Base-by-base conservation (phyloP, 2,329 filamentous ascomycete genomes). In the Emergomyces africanus region DNA sequence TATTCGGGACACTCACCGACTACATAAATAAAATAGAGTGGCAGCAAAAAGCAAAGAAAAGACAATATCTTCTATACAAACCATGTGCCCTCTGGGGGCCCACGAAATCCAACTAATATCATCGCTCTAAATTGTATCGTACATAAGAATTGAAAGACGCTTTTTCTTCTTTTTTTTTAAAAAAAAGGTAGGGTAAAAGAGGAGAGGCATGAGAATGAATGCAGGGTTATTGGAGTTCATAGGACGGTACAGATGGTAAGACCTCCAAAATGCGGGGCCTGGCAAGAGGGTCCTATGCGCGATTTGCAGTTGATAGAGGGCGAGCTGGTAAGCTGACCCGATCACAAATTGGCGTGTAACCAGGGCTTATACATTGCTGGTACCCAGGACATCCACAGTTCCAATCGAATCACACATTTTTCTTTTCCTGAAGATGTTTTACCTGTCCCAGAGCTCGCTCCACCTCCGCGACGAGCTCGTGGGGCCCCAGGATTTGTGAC, bases 391-490 rank as follows among this genome's bases (percentile, higher is more conserved):
- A 23, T 20, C 12, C 12, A 25, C 12, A 20, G n/a, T 39, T 15
- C 50, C 50, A 54, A 35, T 0, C 0, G 49, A 20, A 37, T 54
- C 50, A 58, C 15, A 6, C 6, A 5, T 50, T 18, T 35, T 64
- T 59, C 57, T 62, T 59, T 41, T 69, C 57, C 30, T 69, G 61
- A 14, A 73, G 69, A 58, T 74, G 69, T 39, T 71, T 79, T 2
- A 91, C 85, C 71, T 92, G 88, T 78, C 84, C 84, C 60, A 90
- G 83, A 5, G 88, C 88, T 49, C 88, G 77, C 67, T 91, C 87
- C 0, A 90, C 78, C 69, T 91, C 88, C 18, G 85, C 76, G 58
- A 84, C 83, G 30, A 92, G 77, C 59, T 87, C 85, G 0, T 88
- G 87, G 42, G 89, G 79, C 5, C 85, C 77, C 33, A 91, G 73